These are phyloP conservation scores for Diversispora eburnea DNA, from an alignment of 192 early-diverging fungal species.

Conservation along the genomic window DNA sequence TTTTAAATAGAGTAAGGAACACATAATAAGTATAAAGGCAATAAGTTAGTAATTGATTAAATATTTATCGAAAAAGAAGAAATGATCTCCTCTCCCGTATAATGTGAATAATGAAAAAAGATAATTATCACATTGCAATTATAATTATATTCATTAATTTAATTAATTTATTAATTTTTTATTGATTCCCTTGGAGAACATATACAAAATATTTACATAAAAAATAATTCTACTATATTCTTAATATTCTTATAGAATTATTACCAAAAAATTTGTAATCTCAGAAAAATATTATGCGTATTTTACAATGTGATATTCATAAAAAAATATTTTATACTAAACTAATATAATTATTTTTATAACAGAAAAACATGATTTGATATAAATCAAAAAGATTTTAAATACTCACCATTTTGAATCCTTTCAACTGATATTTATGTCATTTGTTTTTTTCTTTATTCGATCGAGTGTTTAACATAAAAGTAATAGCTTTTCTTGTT, in stretches of 20 bases:
- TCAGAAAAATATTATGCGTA: too few relatives aligned
- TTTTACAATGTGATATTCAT: too few relatives aligned
- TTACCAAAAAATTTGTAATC: background rate
- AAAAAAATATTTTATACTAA: too few relatives aligned
- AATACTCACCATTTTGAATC: too few relatives aligned
- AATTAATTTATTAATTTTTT: background rate
- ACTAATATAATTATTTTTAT: too few relatives aligned
- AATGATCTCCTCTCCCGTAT: background rate
- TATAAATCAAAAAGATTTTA: too few relatives aligned
- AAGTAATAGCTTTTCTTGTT: too few relatives aligned
- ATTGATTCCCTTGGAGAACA: background rate
- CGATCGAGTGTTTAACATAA: too few relatives aligned
- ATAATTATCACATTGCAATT: background rate
- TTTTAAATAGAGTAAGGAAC: slow-evolving; percentile 20
- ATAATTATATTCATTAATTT: background rate
- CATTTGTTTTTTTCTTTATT: too few relatives aligned
- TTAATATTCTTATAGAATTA: slow-evolving; percentile 24
- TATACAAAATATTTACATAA: background rate
- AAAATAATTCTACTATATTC: slow-evolving; percentile 15
- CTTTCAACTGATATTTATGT: too few relatives aligned
- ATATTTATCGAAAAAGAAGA: slow-evolving; percentile 18
- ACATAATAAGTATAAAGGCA: slow-evolving; percentile 23
- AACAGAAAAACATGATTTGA: too few relatives aligned
- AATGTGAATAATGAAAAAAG: background rate
- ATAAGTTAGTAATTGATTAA: slow-evolving; percentile 20